These are phyloP conservation scores for Fusarium humuli DNA, from an alignment of 2,329 filamentous ascomycete genomes.

Conservation along the genomic window DNA sequence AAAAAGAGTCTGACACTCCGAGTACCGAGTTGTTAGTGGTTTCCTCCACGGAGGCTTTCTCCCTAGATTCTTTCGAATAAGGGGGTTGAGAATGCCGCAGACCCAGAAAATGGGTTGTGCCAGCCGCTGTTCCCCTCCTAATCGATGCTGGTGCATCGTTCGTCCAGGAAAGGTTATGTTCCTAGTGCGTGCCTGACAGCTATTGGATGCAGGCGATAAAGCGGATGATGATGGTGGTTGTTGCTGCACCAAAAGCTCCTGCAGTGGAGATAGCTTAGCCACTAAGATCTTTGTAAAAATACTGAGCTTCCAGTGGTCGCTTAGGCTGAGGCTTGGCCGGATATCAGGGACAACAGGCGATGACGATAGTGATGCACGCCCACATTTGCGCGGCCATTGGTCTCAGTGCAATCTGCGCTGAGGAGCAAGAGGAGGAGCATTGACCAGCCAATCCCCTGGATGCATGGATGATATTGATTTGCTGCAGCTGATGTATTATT, in stretches of 20 bases:
- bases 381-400: slow-evolving; percentile 38
- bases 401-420: slow-evolving; percentile 38
- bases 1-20: background rate
- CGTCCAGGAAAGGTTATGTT: slow-evolving; percentile 7
- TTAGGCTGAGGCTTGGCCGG: slow-evolving; percentile 35
- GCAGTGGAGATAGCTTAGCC: slow-evolving; percentile 17
- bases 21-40: slow-evolving; percentile 1
- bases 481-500: slow-evolving; percentile 27
- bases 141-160: slow-evolving; percentile 18
- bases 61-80: slow-evolving; percentile 2
- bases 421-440: slow-evolving; percentile 33
- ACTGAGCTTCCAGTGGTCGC: slow-evolving; percentile 22
- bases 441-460: slow-evolving; percentile 41
- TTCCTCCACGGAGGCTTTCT: slow-evolving; percentile 15
- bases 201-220: slow-evolving; percentile 28
- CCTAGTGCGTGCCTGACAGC: slow-evolving; percentile 23
- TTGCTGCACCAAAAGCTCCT: slow-evolving; percentile 22
- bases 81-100: background rate
- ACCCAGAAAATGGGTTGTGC: slow-evolving; percentile 22
- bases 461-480: slow-evolving; percentile 36
- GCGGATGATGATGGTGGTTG: slow-evolving; percentile 19
- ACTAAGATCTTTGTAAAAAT: slow-evolving; percentile 11
- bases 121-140: slow-evolving; percentile 17
- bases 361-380: slow-evolving; percentile 38
- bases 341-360: slow-evolving; percentile 25